Conservation (phyloP, 2,329 filamentous ascomycete species). For the Amesomyces nigricolor region DNA sequence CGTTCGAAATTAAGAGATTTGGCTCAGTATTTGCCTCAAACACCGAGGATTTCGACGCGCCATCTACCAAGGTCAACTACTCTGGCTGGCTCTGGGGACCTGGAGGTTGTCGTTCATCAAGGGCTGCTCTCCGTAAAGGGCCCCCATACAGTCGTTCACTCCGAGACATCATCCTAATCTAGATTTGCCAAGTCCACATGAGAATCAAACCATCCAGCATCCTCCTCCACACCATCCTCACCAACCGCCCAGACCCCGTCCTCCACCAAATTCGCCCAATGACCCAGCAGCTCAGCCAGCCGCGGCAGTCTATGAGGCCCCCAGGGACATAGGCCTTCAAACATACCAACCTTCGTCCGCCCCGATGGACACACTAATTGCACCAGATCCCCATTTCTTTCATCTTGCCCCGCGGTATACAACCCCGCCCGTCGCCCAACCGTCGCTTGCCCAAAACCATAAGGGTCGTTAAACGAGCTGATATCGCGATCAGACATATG, state of each 20-base stretch:
- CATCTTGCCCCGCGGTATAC: background rate
- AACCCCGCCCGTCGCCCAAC: background rate
- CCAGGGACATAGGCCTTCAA: background rate
- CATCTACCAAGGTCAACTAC: too few species aligned
- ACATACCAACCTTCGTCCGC: background rate
- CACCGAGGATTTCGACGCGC: too few species aligned
- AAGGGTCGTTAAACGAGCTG: background rate
- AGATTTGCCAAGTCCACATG: background rate
- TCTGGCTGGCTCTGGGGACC: too few species aligned
- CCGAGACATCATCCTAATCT: background rate
- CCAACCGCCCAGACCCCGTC: background rate
- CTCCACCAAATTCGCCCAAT: background rate
- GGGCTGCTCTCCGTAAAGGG: too few species aligned
- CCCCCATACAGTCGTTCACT: too few species aligned
- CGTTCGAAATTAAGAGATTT: too few species aligned
- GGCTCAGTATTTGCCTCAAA: too few species aligned
- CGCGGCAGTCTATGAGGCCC: background rate
- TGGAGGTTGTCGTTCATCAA: too few species aligned
- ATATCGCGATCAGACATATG: background rate
- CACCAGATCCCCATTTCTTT: background rate
- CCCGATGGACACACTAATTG: background rate
- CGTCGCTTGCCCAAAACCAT: background rate
- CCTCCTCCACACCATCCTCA: conserved; percentile 1
- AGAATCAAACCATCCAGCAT: background rate
- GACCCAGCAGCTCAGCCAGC: background rate